Evolutionary conservation across 1,284 basidiomycete genomes (phyloP).

Genomic region (Cryptococcus floricola): DNA sequence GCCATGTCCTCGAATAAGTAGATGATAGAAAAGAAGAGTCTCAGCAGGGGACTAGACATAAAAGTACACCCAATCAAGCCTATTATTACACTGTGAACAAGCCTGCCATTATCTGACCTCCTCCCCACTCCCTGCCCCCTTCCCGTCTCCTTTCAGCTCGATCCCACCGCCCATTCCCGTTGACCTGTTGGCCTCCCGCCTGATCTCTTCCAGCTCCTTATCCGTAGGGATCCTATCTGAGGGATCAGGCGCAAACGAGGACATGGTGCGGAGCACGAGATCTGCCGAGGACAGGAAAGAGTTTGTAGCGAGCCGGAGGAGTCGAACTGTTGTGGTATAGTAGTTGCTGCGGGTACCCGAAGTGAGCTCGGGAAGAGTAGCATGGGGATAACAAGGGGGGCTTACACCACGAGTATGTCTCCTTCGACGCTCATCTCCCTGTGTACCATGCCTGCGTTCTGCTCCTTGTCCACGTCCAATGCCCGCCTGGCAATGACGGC

Average conservation of each 20-base stretch:
- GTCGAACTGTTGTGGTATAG: constrained; percentile 67
- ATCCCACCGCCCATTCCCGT: constrained; percentile 35
- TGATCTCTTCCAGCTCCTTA: constrained; percentile 31
- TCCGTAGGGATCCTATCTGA: constrained; percentile 24
- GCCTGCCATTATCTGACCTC: constrained; percentile 25
- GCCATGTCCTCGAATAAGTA: too few species aligned
- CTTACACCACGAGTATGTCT: constrained; percentile 65
- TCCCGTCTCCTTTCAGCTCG: constrained; percentile 39
- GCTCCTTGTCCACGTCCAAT: constrained; percentile 77
- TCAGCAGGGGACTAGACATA: not conserved
- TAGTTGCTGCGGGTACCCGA: constrained; percentile 23
- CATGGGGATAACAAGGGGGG: not conserved
- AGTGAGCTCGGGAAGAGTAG: not conserved
- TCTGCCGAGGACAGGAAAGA: constrained; percentile 82
- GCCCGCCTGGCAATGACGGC: constrained; percentile 72
- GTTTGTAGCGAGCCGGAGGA: constrained; percentile 76
- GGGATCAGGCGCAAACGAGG: constrained; percentile 57
- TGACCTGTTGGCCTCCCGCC: constrained; percentile 19
- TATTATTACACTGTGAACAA: not conserved
- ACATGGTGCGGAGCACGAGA: constrained; percentile 74
- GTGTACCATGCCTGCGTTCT: constrained; percentile 72
- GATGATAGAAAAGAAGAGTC: not conserved
- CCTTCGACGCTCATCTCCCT: constrained; percentile 64
- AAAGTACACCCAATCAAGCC: not conserved
- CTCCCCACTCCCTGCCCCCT: constrained; percentile 41